Evolutionary conservation across 129 eudicot species (phyloP).

Genomic region (Ambrosia trifida): DNA sequence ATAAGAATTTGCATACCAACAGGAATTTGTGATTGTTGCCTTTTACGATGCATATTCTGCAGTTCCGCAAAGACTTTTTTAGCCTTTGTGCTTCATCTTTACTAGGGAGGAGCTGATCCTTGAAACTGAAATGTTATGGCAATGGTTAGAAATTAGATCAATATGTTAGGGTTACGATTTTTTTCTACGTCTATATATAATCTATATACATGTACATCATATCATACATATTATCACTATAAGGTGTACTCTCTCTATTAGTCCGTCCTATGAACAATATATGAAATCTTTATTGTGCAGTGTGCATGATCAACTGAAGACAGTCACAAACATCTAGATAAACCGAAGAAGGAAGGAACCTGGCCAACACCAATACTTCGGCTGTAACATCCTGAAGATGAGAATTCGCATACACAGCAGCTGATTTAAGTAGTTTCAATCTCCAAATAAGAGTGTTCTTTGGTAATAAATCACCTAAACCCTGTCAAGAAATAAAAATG

Average conservation of each 20-base stretch:
- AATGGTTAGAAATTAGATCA: too few species aligned
- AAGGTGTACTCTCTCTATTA: too few species aligned
- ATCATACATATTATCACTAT: too few species aligned
- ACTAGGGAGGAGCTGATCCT: slow-evolving; percentile 73
- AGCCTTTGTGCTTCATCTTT: slow-evolving; percentile 74
- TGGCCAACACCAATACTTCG: slow-evolving; percentile 50
- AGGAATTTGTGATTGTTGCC: slow-evolving; percentile 67
- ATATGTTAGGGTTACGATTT: too few species aligned
- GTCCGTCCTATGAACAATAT: too few species aligned
- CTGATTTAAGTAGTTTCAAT: slow-evolving; percentile 51
- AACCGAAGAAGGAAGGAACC: slow-evolving; percentile 26
- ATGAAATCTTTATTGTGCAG: neutral
- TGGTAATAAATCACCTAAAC: slow-evolving; percentile 41
- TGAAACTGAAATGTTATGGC: slow-evolving; percentile 47
- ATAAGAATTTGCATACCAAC: slow-evolving; percentile 54
- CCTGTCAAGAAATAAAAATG: slow-evolving; percentile 31
- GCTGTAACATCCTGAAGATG: slow-evolving; percentile 49
- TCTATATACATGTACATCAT: too few species aligned
- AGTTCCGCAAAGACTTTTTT: slow-evolving; percentile 43
- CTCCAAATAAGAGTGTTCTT: slow-evolving; percentile 49
- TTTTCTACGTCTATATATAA: too few species aligned
- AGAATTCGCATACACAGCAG: slow-evolving; percentile 56
- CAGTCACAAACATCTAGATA: neutral
- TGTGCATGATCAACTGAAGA: neutral
- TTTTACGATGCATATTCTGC: slow-evolving; percentile 50